Base-by-base conservation (phyloP, 1,284 basidiomycete species). In the Ustilago loliicola region DNA sequence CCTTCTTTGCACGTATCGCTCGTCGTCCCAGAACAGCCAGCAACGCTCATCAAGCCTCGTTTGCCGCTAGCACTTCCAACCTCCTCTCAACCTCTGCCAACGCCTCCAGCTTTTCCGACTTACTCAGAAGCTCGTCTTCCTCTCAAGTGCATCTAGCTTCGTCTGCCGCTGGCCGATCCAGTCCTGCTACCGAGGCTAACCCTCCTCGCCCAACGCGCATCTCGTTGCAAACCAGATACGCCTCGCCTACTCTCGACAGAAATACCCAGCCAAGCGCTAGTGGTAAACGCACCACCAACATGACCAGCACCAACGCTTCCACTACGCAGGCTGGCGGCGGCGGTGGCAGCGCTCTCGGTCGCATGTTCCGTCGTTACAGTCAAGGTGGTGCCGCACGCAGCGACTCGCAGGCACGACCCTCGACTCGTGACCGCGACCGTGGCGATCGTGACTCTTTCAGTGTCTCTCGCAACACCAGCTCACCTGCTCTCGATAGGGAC, bases 331-430 rank as follows among this genome's bases (percentile, higher is more conserved):
- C 17, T 34, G 54, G 52, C 25, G 48, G 66, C 47, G 57, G 59
- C 25, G 45, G 63, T 29, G 68, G 74, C 48, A 76, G 76, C 61
- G 61, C 81, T 4, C 72, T 83, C 38, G 80, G 82, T 27, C 68
- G 80, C 42, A 81, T 81, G 79, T 81, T 82, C 55, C 66, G 82
- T n/a, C 66, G 82, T 13, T 82, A 82, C 68, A 79, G 76, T 50
- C 82, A 82, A 19, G 75, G 71, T 38, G 72, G 61, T 23, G 48
- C 72, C 6, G 32, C 52, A 11, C 57, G 68, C 17, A 34, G 29
- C 36, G 73, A 72, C 3, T 55, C 62, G 23, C 66, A 71, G 38
- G 42, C 2, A 8, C 62, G 68, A 15, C 60, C 67, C 11, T 48
- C 66, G 11, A 73, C 64, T 19, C 57, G 73, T 10, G 45, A 48